phyloP scores from a whole-genome alignment of 768 basidiomycete species.

The Imleria badia region DNA sequence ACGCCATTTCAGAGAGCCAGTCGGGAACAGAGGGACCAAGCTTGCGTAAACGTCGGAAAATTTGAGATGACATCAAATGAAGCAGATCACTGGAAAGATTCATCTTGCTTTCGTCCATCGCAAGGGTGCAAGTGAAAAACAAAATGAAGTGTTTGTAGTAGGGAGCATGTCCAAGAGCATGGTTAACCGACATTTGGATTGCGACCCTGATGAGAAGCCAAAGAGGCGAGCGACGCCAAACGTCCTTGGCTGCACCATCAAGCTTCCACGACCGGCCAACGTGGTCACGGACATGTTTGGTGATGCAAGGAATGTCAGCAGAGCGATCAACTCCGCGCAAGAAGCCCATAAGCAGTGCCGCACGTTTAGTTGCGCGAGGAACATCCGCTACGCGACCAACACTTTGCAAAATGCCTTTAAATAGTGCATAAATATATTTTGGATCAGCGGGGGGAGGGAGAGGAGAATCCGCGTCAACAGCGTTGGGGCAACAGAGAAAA shows the following conservation, averaged over 20 bases:
- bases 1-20: conserved; percentile 38
- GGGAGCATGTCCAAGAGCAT: conserved; percentile 2
- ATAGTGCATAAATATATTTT: background rate
- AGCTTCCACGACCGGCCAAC: no score
- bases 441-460: background rate
- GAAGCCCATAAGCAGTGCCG: no score
- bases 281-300: conserved; percentile 25
- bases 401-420: no score
- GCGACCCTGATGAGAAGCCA: conserved; percentile 34
- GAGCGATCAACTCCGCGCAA: no score
- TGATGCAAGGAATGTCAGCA: no score
- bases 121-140: conserved; percentile 33
- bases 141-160: conserved; percentile 53
- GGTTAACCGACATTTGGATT: conserved; percentile 26
- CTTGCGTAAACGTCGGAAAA: conserved; percentile 19
- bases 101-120: conserved; percentile 16
- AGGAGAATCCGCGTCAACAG: background rate
- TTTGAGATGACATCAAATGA: conserved; percentile 23
- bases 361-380: no score
- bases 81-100: conserved; percentile 22
- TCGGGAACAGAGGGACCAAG: conserved; percentile 8
- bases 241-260: no score
- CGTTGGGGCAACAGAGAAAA: conserved; percentile 19
- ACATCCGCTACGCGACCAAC: no score
- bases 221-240: conserved; percentile 31